A percentile compares a stretch with the other conserved stretches of the same genome.
Conservation (phyloP, 2,329 filamentous ascomycete species). For the Mariannaea sp. region DNA sequence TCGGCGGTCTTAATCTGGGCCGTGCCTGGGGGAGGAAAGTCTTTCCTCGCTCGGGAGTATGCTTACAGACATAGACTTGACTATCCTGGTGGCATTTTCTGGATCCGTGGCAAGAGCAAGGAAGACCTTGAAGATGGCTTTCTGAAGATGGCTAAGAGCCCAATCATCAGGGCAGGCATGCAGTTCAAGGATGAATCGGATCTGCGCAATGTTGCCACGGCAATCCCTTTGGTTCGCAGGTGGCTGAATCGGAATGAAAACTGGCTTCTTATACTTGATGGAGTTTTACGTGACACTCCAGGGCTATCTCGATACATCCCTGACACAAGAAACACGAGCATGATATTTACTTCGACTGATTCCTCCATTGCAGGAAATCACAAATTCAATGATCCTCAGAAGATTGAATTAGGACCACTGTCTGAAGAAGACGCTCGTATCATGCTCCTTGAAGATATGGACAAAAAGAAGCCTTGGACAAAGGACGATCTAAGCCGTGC, state of each 20-base stretch:
- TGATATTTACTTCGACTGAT: constrained; percentile 35
- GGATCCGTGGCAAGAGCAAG: constrained; percentile 32
- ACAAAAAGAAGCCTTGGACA: constrained; percentile 31
- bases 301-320: constrained; percentile 27
- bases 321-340: constrained; percentile 29
- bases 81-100: constrained; percentile 33
- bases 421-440: constrained; percentile 24
- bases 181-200: constrained; percentile 21
- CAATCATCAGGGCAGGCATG: constrained; percentile 21
- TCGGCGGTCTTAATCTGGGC: constrained; percentile 33
- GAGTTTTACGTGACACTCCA: constrained; percentile 29
- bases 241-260: constrained; percentile 31
- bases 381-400: constrained; percentile 31
- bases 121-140: constrained; percentile 37
- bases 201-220: constrained; percentile 21
- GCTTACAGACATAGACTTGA: constrained; percentile 30
- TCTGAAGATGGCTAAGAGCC: constrained; percentile 30
- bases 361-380: constrained; percentile 32
- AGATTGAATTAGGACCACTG: constrained; percentile 30
- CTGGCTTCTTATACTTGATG: constrained; percentile 35
- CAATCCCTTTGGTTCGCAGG: constrained; percentile 26
- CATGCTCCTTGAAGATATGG: constrained; percentile 33
- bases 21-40: constrained; percentile 33
- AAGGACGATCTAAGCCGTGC: constrained; percentile 29
- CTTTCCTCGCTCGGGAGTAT: constrained; percentile 33